Evolutionary conservation across 2,329 filamentous ascomycete genomes (phyloP).

Genomic region (Ophiostoma tasmaniense): DNA sequence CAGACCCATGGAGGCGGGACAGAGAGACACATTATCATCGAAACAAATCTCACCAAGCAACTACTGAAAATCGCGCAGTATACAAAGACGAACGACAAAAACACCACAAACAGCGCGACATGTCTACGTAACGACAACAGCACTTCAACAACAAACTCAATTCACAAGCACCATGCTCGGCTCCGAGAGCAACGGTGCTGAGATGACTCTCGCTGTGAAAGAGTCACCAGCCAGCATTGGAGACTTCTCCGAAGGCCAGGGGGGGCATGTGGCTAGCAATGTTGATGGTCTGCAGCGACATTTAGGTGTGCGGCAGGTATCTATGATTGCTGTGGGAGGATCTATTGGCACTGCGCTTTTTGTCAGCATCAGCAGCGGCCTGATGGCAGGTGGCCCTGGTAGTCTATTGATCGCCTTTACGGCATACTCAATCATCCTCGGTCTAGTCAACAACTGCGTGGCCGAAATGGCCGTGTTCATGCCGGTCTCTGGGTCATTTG

Average conservation of each 20-base stretch:
- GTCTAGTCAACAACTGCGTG: conserved; percentile 54
- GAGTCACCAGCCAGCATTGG: neutral
- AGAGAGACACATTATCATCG: neutral
- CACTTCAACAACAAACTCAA: neutral
- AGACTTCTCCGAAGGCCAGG: neutral
- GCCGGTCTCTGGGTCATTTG: conserved; percentile 55
- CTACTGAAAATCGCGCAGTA: neutral
- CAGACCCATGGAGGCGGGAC: neutral
- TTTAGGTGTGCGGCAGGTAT: conserved; percentile 47
- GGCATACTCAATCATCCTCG: conserved; percentile 47
- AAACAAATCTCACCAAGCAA: neutral
- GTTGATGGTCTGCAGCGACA: conserved; percentile 34
- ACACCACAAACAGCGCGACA: neutral
- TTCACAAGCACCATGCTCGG: neutral
- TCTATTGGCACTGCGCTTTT: conserved; percentile 52
- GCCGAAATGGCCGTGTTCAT: conserved; percentile 57
- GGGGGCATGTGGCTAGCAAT: neutral
- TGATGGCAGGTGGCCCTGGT: conserved; percentile 22
- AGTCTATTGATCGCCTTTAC: conserved; percentile 49
- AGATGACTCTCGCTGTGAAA: neutral
- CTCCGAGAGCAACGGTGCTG: neutral
- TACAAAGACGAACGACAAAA: neutral
- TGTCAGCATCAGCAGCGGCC: conserved; percentile 52
- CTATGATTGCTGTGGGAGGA: conserved; percentile 50
- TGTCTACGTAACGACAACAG: neutral